Conservation (phyloP, 2,329 filamentous ascomycete species). For the Aspergillus brasiliensis region DNA sequence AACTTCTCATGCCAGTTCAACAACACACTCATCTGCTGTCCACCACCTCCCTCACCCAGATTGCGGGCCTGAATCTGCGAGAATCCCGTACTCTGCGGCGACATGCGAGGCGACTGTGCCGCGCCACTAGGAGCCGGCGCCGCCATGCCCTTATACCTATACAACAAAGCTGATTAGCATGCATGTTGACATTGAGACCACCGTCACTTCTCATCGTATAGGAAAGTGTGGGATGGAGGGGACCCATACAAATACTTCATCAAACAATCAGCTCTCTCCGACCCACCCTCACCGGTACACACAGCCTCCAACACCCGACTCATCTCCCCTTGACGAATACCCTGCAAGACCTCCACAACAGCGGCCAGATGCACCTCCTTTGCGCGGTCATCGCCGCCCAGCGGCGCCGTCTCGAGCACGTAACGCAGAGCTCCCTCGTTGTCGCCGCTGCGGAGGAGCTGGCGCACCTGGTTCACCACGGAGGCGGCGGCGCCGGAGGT, state of each 20-base stretch:
- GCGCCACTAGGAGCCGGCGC: constrained; percentile 48
- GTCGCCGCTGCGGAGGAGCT: constrained; percentile 84
- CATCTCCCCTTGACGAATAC: constrained; percentile 96
- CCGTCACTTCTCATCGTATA: background rate
- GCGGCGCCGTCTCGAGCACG: constrained; percentile 79
- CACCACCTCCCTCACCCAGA: constrained; percentile 67
- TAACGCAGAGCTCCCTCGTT: constrained; percentile 81
- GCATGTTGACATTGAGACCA: constrained; percentile 6
- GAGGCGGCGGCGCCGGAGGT: constrained; percentile 77
- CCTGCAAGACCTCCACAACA: constrained; percentile 90
- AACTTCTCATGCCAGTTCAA: constrained; percentile 99
- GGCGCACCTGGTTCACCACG: constrained; percentile 78
- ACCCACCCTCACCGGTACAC: constrained; percentile 75
- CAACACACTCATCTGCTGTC: constrained; percentile 91
- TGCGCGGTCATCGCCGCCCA: constrained; percentile 57
- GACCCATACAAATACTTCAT: constrained; percentile 91
- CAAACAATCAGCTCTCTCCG: constrained; percentile 83
- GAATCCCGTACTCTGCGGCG: constrained; percentile 84
- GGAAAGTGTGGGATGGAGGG: background rate
- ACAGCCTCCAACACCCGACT: constrained; percentile 81
- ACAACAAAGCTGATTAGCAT: background rate
- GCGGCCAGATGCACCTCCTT: constrained; percentile 85
- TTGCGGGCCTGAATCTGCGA: constrained; percentile 70
- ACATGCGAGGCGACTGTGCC: constrained; percentile 51
- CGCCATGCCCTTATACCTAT: constrained; percentile 89